These are phyloP conservation scores for Ganoderma leucocontextum DNA, from an alignment of 1,284 basidiomycete genomes.

Conservation along the genomic window DNA sequence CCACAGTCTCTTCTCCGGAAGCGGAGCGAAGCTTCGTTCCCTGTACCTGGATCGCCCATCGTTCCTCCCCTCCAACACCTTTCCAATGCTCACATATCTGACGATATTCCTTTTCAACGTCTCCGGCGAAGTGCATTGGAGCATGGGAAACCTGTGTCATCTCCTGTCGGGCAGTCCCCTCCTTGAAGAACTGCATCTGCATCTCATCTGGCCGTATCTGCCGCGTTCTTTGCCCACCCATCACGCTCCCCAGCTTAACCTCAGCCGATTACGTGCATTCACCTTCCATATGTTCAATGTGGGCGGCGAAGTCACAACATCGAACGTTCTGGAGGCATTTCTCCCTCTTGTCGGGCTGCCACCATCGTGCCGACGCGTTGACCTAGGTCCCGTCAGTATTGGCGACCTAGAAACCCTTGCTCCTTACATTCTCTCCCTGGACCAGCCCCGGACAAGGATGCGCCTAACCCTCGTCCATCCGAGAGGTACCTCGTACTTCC, in stretches of 20 bases:
- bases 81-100: not conserved
- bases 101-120: not conserved
- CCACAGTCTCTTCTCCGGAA: not conserved
- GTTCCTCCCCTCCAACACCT: not conserved
- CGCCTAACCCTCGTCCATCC: not conserved
- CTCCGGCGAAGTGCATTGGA: not conserved
- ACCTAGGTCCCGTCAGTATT: not conserved
- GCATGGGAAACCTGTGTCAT: not conserved
- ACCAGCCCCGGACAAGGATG: not conserved
- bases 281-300: not conserved
- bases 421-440: not conserved
- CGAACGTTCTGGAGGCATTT: not conserved
- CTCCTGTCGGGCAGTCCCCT: not conserved
- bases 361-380: conserved; percentile 4
- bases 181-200: not conserved
- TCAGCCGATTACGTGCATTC: not conserved
- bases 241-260: not conserved
- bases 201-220: not conserved
- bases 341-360: not conserved
- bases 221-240: not conserved
- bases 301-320: not conserved
- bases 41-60: not conserved
- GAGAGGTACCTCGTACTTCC: too few relatives aligned
- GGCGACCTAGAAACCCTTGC: not conserved
- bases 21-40: not conserved